A percentile compares a stretch with the other conserved stretches of the same genome.
phyloP scores from a whole-genome alignment of 2,329 filamentous ascomycete genomes.

The Clarireedia hainanense region DNA sequence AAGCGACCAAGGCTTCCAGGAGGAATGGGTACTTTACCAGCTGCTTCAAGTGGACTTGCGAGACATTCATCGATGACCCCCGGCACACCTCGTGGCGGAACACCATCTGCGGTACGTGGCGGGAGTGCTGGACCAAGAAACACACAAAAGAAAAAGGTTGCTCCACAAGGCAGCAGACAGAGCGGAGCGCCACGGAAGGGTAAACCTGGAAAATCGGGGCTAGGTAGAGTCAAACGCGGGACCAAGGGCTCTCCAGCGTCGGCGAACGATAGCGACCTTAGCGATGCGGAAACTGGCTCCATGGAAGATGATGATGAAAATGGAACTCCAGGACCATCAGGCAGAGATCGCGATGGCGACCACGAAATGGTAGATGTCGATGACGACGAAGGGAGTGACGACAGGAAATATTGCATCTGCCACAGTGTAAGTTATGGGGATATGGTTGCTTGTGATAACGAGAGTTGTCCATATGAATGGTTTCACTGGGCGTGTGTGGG shows the following conservation, averaged over 20 bases:
- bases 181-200: constrained; percentile 22
- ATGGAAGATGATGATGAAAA: constrained; percentile 42
- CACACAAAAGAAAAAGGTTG: constrained; percentile 30
- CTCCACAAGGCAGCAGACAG: constrained; percentile 27
- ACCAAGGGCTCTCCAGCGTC: constrained; percentile 54
- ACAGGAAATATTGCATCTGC: constrained; percentile 72
- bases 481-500: constrained; percentile 76
- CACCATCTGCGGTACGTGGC: constrained; percentile 34
- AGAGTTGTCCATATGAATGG: constrained; percentile 75
- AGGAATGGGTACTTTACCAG: constrained; percentile 38
- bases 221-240: constrained; percentile 53
- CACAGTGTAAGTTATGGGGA: constrained; percentile 79
- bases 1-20: constrained; percentile 40
- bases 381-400: constrained; percentile 67
- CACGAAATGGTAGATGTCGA: constrained; percentile 46
- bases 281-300: constrained; percentile 51
- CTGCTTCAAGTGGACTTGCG: constrained; percentile 50
- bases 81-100: constrained; percentile 48
- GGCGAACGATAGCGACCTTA: constrained; percentile 56
- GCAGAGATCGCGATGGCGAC: constrained; percentile 44
- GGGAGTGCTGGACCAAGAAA: constrained; percentile 54
- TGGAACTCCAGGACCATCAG: constrained; percentile 31
- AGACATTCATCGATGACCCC: constrained; percentile 56
- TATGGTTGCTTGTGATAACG: constrained; percentile 86
- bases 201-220: constrained; percentile 44